phyloP scores from a whole-genome alignment of 73 alveolate species.

The Tetrahymena malaccensis region DNA sequence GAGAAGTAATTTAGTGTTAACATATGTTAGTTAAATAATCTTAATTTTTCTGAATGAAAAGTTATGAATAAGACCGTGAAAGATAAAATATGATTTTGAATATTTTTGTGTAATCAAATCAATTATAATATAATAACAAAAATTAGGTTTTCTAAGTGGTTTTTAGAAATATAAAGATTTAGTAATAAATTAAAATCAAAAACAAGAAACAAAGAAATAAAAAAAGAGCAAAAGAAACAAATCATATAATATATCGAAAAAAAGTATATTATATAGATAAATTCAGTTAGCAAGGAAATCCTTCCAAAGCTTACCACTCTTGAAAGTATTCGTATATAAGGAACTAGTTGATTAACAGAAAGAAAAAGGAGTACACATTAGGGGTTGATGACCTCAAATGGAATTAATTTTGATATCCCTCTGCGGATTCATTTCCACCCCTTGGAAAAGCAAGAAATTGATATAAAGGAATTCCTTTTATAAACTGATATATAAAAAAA shows the following conservation, averaged over 20 bases:
- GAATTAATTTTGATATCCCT: background rate
- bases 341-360: background rate
- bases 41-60: background rate
- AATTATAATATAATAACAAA: background rate
- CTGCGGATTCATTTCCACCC: background rate
- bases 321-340: background rate
- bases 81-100: background rate
- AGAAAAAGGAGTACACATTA: background rate
- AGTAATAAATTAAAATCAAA: background rate
- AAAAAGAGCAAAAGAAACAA: background rate
- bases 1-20: background rate
- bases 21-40: background rate
- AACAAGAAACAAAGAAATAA: background rate
- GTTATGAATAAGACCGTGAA: background rate
- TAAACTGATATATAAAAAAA: background rate
- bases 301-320: background rate
- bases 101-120: background rate
- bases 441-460: background rate
- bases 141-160: background rate
- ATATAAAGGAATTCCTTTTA: background rate
- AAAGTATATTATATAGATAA: background rate
- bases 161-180: background rate
- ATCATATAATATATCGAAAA: background rate
- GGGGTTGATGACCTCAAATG: conserved; percentile 2
- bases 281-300: background rate